phyloP scores from a whole-genome alignment of 208 protist species.

The Acanthamoeba lugdunensis region DNA sequence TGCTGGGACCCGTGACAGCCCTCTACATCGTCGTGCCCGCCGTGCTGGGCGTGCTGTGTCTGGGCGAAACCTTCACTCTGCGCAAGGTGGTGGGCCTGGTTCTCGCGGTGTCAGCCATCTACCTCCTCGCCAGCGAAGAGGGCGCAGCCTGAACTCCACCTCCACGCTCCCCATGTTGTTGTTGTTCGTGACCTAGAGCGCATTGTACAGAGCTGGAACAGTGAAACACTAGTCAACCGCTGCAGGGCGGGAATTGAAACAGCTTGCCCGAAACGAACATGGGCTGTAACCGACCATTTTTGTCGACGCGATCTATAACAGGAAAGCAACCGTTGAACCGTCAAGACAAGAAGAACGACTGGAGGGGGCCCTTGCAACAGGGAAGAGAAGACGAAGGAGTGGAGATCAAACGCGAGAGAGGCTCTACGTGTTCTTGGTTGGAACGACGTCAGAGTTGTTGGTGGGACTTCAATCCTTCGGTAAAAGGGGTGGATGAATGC shows the following conservation, averaged over 20 bases:
- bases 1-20: conserved; percentile 26
- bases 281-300: too few relatives aligned
- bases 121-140: conserved; percentile 25
- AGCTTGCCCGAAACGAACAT: too few relatives aligned
- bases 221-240: too few relatives aligned
- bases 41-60: conserved; percentile 26
- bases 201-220: background rate
- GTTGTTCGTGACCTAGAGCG: background rate
- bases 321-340: too few relatives aligned
- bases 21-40: conserved; percentile 65
- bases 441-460: background rate
- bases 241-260: too few relatives aligned
- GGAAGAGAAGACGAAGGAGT: too few relatives aligned
- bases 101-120: background rate
- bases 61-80: background rate
- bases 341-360: too few relatives aligned
- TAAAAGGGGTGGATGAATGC: background rate
- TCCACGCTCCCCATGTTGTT: background rate
- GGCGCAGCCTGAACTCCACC: background rate
- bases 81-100: conserved; percentile 9
- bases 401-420: too few relatives aligned
- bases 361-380: too few relatives aligned
- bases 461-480: background rate
- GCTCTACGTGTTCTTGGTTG: background rate
- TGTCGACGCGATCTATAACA: too few relatives aligned